A percentile compares a stretch with the other conserved stretches of the same genome.
Conservation (phyloP, 2,329 filamentous ascomycete species). For the Fusarium sp. region DNA sequence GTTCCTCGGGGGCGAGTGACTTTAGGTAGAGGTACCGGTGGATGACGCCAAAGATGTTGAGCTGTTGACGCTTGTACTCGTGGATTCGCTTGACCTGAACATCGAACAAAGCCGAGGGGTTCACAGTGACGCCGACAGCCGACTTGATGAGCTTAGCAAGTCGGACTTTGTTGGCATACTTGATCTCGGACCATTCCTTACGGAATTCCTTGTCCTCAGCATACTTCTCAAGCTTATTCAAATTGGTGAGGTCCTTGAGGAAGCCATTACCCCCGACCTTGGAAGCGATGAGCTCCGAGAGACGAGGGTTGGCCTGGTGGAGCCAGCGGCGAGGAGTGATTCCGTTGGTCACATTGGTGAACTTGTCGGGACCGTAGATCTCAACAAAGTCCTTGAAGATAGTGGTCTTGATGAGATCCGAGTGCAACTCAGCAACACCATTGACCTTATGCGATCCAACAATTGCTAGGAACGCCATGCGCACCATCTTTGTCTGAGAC, state of each 20-base stretch:
- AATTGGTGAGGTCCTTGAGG: slow-evolving; percentile 87
- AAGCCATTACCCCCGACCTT: slow-evolving; percentile 88
- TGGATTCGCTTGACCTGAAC: slow-evolving; percentile 99
- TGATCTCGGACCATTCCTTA: slow-evolving; percentile 96
- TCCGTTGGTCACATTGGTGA: slow-evolving; percentile 98
- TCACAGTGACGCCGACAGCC: slow-evolving; percentile 83
- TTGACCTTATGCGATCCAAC: slow-evolving; percentile 99
- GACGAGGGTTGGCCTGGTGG: slow-evolving; percentile 93
- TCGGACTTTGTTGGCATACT: slow-evolving; percentile 93
- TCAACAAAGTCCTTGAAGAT: slow-evolving; percentile 99
- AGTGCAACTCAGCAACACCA: slow-evolving; percentile 96
- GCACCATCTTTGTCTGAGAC: slow-evolving; percentile 95
- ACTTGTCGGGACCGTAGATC: slow-evolving; percentile 96
- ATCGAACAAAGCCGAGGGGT: slow-evolving; percentile 90
- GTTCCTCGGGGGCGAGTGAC: slow-evolving; percentile 82
- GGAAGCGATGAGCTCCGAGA: slow-evolving; percentile 91
- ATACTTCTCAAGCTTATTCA: slow-evolving; percentile 88
- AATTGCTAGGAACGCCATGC: slow-evolving; percentile 95
- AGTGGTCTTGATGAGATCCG: slow-evolving; percentile 97
- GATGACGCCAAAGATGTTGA: slow-evolving; percentile 99
- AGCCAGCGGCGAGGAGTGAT: slow-evolving; percentile 97
- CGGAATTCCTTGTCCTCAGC: slow-evolving; percentile 91
- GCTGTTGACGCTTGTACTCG: slow-evolving; percentile 98
- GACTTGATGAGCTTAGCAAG: slow-evolving; percentile 92
- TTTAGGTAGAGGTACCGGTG: slow-evolving; percentile 94